Evolutionary conservation across 768 basidiomycete genomes (phyloP).

Genomic region (Pleurotus ostreatus): DNA sequence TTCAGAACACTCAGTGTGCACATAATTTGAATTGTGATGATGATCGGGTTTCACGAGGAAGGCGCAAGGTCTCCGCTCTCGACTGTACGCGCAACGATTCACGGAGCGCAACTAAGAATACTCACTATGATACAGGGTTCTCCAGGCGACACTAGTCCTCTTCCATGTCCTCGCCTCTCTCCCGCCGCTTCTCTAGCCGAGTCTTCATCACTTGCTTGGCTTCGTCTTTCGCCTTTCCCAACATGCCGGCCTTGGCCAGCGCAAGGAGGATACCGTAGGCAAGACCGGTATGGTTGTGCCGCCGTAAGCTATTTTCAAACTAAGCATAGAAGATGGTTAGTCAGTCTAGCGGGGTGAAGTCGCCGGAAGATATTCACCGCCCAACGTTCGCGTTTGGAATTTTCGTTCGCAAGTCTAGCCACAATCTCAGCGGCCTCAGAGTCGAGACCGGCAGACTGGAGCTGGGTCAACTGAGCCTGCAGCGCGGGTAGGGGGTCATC

Average conservation of each 20-base stretch:
- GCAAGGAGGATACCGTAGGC: constrained; percentile 70
- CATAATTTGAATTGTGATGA: no score
- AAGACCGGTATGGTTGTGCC: constrained; percentile 85
- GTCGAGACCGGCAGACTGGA: constrained; percentile 36
- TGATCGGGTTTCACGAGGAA: no score
- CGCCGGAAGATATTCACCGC: constrained; percentile 49
- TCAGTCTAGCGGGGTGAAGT: background rate
- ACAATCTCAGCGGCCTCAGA: constrained; percentile 48
- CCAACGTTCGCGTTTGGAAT: constrained; percentile 76
- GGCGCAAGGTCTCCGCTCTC: no score
- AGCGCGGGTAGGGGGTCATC: constrained; percentile 76
- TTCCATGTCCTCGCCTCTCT: constrained; percentile 43
- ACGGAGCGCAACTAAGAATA: background rate
- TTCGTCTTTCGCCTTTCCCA: constrained; percentile 46
- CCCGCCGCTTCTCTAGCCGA: constrained; percentile 39
- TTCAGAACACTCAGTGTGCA: no score
- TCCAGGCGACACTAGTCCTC: constrained; percentile 30
- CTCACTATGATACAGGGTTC: background rate
- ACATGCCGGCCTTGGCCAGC: constrained; percentile 65
- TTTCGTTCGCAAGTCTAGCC: constrained; percentile 60
- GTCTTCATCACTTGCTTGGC: constrained; percentile 44
- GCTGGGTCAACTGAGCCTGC: constrained; percentile 49
- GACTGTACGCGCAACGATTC: no score
- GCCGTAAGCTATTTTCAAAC: constrained; percentile 86
- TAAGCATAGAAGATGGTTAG: constrained; percentile 22